Evolutionary conservation across 1,284 basidiomycete genomes (phyloP).

Genomic region (Phylloporus sp.): DNA sequence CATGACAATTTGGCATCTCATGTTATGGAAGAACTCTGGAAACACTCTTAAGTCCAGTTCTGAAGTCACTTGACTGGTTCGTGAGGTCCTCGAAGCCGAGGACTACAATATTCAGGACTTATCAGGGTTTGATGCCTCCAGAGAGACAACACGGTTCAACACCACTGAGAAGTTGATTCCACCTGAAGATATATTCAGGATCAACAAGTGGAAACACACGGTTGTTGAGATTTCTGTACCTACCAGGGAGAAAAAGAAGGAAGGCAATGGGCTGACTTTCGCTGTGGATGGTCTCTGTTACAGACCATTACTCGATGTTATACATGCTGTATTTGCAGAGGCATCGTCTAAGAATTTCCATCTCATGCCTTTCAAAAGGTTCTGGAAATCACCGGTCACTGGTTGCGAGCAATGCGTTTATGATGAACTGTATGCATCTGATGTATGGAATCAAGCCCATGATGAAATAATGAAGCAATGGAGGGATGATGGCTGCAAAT

Average conservation of each 20-base stretch:
- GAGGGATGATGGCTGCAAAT: too few species aligned
- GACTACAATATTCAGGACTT: constrained; percentile 1
- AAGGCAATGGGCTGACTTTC: not conserved
- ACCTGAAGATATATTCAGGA: not conserved
- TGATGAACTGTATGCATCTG: not conserved
- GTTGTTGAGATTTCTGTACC: not conserved
- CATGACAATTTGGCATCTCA: not conserved
- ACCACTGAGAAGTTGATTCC: not conserved
- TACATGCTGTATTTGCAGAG: not conserved
- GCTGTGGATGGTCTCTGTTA: not conserved
- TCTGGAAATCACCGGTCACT: not conserved
- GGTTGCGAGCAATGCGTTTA: not conserved
- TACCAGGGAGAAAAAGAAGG: not conserved
- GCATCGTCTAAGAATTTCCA: not conserved
- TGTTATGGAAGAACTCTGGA: too few species aligned
- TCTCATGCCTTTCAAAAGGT: not conserved
- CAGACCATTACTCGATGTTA: not conserved
- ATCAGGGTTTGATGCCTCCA: not conserved
- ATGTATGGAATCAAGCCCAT: not conserved
- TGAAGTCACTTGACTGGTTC: not conserved
- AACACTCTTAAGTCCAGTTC: not conserved
- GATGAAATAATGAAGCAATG: too few species aligned
- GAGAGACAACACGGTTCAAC: not conserved
- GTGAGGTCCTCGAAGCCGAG: constrained; percentile 7
- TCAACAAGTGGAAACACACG: constrained; percentile 1